A percentile compares a stretch with the other conserved stretches of the same genome.
Conservation (phyloP, 495 filamentous ascomycete species). For the Annulohypoxylon stygium region DNA sequence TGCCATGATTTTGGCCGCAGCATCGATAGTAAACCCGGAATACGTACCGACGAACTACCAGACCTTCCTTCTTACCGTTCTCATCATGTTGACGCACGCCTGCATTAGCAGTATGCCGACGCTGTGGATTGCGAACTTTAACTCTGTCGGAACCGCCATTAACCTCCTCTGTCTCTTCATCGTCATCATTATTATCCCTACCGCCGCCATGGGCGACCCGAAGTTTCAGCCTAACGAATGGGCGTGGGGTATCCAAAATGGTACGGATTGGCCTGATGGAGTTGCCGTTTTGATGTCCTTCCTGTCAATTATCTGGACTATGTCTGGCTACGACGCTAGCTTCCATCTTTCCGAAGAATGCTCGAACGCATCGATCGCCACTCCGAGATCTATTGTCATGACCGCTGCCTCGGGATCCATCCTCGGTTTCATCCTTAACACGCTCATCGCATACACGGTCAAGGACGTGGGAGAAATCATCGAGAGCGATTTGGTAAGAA, state of each 20-base stretch:
- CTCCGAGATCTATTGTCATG: conserved; percentile 81
- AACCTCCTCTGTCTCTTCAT: conserved; percentile 78
- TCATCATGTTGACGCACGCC: conserved; percentile 79
- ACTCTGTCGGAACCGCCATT: conserved; percentile 79
- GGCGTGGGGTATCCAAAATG: conserved; percentile 79
- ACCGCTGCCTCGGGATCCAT: conserved; percentile 76
- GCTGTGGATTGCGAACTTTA: conserved; percentile 79
- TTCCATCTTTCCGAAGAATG: conserved; percentile 86
- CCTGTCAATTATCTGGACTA: conserved; percentile 71
- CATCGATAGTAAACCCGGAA: conserved; percentile 73
- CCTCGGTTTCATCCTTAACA: conserved; percentile 80
- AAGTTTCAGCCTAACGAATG: conserved; percentile 72
- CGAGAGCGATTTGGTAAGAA: conserved; percentile 65
- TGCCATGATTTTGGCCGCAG: conserved; percentile 81
- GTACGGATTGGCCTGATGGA: conserved; percentile 78
- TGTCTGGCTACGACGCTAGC: conserved; percentile 75
- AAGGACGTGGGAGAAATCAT: conserved; percentile 73
- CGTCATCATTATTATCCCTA: conserved; percentile 78
- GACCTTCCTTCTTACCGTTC: conserved; percentile 74
- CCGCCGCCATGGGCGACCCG: conserved; percentile 65
- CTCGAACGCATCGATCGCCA: conserved; percentile 79
- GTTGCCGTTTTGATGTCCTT: conserved; percentile 83
- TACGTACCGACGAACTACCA: conserved; percentile 77
- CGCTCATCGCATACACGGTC: conserved; percentile 86
- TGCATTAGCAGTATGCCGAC: conserved; percentile 82